phyloP scores from a whole-genome alignment of 768 basidiomycete genomes.

The Coprinopsis sp. region DNA sequence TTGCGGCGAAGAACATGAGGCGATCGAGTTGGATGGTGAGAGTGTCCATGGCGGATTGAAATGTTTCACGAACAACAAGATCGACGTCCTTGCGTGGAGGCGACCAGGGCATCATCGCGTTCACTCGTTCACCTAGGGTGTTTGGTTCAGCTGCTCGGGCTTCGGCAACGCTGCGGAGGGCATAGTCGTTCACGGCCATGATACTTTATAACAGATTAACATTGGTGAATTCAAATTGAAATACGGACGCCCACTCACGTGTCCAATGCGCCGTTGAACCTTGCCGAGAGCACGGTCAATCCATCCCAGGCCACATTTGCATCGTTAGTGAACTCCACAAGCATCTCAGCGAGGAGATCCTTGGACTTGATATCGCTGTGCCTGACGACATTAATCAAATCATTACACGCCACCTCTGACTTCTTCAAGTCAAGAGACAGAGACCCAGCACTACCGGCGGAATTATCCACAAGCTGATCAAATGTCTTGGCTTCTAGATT shows the following conservation, averaged over 20 bases:
- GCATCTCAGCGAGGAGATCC: constrained; percentile 48
- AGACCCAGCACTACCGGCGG: constrained; percentile 43
- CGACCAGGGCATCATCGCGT: constrained; percentile 37
- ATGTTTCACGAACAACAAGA: constrained; percentile 48
- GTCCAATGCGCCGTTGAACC: constrained; percentile 71
- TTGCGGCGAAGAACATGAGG: constrained; percentile 64
- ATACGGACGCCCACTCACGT: constrained; percentile 39
- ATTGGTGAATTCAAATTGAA: constrained; percentile 3
- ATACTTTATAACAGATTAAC: constrained; percentile 38
- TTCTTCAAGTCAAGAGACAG: constrained; percentile 68
- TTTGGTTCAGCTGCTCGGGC: constrained; percentile 32
- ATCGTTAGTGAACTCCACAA: constrained; percentile 53
- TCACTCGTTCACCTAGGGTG: constrained; percentile 24
- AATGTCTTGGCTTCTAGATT: constrained; percentile 59
- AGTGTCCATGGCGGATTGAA: constrained; percentile 58
- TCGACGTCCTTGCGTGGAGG: constrained; percentile 27
- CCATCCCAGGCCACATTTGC: constrained; percentile 58
- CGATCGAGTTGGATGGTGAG: constrained; percentile 48
- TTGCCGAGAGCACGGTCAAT: constrained; percentile 58
- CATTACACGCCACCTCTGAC: constrained; percentile 71
- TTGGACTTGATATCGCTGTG: constrained; percentile 58
- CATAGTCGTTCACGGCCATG: constrained; percentile 71
- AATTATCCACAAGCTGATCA: constrained; percentile 56
- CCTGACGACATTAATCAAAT: constrained; percentile 59
- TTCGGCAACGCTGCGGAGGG: constrained; percentile 50